Evolutionary conservation across 2,329 filamentous ascomycete genomes (phyloP).

Genomic region (Fusarium anthophilum): DNA sequence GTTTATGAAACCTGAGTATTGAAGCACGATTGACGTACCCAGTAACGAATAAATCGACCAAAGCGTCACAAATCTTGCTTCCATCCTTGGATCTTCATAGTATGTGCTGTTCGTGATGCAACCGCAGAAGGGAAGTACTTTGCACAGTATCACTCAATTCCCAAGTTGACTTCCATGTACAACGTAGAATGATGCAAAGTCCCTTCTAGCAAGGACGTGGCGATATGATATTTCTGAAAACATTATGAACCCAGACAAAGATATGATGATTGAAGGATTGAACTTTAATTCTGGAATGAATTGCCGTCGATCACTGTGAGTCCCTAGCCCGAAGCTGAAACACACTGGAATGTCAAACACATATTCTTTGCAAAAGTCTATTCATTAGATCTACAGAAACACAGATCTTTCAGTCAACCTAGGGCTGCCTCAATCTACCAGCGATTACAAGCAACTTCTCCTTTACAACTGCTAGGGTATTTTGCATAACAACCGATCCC

Average conservation of each 20-base stretch:
- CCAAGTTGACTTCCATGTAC: not conserved
- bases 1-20: constrained; percentile 20
- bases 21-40: constrained; percentile 19
- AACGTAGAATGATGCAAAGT: constrained; percentile 14
- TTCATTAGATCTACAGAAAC: constrained; percentile 8
- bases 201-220: not conserved
- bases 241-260: not conserved
- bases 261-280: not conserved
- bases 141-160: constrained; percentile 26
- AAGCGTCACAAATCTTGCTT: constrained; percentile 16
- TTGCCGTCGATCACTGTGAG: not conserved
- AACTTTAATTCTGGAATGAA: not conserved
- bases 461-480: constrained; percentile 35
- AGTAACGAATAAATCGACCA: constrained; percentile 2
- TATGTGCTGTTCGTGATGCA: constrained; percentile 20
- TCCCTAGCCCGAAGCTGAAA: not conserved
- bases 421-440: constrained; percentile 25
- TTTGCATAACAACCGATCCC: constrained; percentile 31
- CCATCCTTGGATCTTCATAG: constrained; percentile 1
- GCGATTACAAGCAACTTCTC: constrained; percentile 24
- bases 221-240: not conserved
- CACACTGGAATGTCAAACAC: not conserved
- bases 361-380: not conserved
- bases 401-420: constrained; percentile 26
- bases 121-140: constrained; percentile 9